Percentiles rank a stretch among this genome's conserved stretches.
Conservation (phyloP, 1,284 basidiomycete genomes). For the Coniferiporia sulphurascens region DNA sequence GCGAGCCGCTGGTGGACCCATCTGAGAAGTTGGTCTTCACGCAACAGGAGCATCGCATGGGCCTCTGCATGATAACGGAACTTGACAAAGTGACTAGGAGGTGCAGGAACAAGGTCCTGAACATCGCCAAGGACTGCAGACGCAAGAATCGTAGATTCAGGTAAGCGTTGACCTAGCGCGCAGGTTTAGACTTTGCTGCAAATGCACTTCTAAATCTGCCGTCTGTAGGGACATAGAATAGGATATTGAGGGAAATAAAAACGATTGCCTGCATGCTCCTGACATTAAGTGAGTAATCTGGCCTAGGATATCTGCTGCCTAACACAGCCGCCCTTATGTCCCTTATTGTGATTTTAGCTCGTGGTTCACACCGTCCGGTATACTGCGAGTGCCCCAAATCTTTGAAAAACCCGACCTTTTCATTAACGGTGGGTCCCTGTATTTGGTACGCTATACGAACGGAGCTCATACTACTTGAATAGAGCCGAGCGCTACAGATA, state of each 20-base stretch:
- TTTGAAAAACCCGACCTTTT: slow-evolving; percentile 42
- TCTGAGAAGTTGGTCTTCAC: slow-evolving; percentile 7
- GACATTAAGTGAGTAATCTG: slow-evolving; percentile 13
- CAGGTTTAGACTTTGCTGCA: not conserved
- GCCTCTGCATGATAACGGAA: slow-evolving; percentile 32
- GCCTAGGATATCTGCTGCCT: too few relatives aligned
- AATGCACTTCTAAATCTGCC: not conserved
- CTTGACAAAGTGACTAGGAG: slow-evolving; percentile 36
- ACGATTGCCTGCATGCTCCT: slow-evolving; percentile 40
- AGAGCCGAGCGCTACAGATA: slow-evolving; percentile 27
- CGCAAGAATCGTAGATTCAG: slow-evolving; percentile 24
- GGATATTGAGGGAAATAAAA: slow-evolving; percentile 41
- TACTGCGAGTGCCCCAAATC: slow-evolving; percentile 40
- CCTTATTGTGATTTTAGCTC: too few relatives aligned
- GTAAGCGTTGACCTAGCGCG: slow-evolving; percentile 15
- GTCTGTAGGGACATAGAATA: slow-evolving; percentile 43
- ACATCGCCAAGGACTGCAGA: slow-evolving; percentile 34
- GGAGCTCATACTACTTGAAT: not conserved
- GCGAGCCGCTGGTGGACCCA: not conserved
- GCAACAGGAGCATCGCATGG: slow-evolving; percentile 15
- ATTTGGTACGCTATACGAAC: slow-evolving; percentile 14
- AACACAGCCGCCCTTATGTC: too few relatives aligned
- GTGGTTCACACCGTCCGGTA: slow-evolving; percentile 31
- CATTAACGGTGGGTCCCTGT: slow-evolving; percentile 29
- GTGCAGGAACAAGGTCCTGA: slow-evolving; percentile 34